Evolutionary conservation across 2,329 filamentous ascomycete genomes (phyloP), one percentile per base, ranked within the genome.

Genomic region (Phialophora macrospora): DNA sequence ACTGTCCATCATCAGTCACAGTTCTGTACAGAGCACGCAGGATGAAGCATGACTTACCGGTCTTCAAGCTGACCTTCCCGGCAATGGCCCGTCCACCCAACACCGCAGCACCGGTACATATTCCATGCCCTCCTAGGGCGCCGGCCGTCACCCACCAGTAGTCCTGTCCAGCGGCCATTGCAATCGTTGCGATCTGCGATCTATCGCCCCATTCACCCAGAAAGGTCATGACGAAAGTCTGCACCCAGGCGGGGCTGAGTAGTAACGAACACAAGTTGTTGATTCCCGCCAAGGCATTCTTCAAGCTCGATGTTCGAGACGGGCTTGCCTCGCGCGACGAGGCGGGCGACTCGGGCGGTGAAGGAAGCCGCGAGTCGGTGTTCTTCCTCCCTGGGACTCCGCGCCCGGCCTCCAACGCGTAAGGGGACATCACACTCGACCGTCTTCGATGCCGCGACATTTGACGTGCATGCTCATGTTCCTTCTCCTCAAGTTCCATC

Each of bases 161-260:
- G 77, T 99, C 95, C 78, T 96, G 92, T 22, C 95, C 95, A 38
- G 95, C 94, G 57, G 95, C 95, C 95, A 99, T 99, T 61, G 95
- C 95, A 75, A 99, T 96, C 0, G 95, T 99, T 24, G 95, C 95
- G 74, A 99, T 98, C 80, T 99, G 95, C 76, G 92, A 96, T 72
- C 95, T 88, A 75, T 99, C 95, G 64, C 95, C 95, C 95, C 95
- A 99, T 78, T 99, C 95, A 48, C 95, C 95, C 32, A 99, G 81
- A 80, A 99, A 99, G 1, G 95, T 99, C 95, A 99, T 99, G 73
- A 96, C 87, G 76, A 99, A 99, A 0, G 95, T 99, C 80, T 98
- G 94, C 14, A 99, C 95, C 95, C 95, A 99, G 0, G 93, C 95
- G 1, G 95, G 95, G 78, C 92, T 97, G 46, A 99, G 84, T 4